phyloP scores from a whole-genome alignment of 805 yeast species.

The Saccharomycopsis fodiens region DNA sequence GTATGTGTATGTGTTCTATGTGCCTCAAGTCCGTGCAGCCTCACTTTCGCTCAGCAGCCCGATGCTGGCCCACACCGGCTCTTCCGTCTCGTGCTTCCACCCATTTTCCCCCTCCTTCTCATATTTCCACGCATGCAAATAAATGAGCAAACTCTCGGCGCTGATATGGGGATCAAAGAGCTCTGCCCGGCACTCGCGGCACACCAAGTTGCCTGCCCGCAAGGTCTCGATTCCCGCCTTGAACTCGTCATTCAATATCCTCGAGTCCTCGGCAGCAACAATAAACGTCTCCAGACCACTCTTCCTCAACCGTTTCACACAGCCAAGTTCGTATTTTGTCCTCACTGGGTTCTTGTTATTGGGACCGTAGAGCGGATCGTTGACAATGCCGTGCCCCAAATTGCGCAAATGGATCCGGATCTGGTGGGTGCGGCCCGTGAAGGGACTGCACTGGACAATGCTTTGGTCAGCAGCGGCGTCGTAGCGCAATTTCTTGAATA shows the following conservation, averaged over 20 bases:
- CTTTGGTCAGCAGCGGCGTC: conserved; percentile 52
- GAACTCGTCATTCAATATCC: conserved; percentile 2
- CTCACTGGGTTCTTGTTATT: conserved; percentile 2
- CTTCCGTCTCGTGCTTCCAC: conserved; percentile 34
- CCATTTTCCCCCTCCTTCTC: conserved; percentile 24
- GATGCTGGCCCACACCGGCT: conserved; percentile 53
- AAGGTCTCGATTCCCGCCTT: not conserved
- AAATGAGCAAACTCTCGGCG: conserved; percentile 30
- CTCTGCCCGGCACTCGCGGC: conserved; percentile 31
- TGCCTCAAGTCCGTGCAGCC: too few relatives aligned
- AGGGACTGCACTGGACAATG: conserved; percentile 76
- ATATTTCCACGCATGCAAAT: conserved; percentile 40
- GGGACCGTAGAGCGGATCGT: conserved; percentile 70
- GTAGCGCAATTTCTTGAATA: conserved; percentile 58
- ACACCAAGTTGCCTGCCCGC: conserved; percentile 20
- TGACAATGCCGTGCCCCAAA: conserved; percentile 84
- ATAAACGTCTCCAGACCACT: not conserved
- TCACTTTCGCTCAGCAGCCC: too few relatives aligned
- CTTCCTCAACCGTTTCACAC: conserved; percentile 4
- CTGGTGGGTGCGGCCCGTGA: conserved; percentile 93
- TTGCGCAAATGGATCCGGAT: conserved; percentile 88
- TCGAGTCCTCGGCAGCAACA: not conserved
- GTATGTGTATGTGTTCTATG: too few relatives aligned
- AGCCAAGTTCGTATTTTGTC: conserved; percentile 4
- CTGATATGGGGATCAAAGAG: conserved; percentile 26